phyloP scores from a whole-genome alignment of 2,329 filamentous ascomycete genomes.

The Teratosphaeria viscida region DNA sequence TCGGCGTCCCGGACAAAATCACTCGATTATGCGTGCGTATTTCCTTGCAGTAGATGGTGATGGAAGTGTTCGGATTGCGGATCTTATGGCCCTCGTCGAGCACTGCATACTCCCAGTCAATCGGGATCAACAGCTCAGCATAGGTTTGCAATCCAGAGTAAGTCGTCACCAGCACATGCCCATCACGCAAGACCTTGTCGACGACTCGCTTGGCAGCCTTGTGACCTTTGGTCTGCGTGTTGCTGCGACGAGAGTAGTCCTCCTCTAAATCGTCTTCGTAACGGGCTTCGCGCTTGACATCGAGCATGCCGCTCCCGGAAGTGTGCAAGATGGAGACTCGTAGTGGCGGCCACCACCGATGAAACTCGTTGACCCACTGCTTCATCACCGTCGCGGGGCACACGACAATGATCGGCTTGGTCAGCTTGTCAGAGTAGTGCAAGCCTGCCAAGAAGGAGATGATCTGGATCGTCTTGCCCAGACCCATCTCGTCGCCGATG shows the following conservation, averaged over 20 bases:
- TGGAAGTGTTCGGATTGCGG: conserved; percentile 86
- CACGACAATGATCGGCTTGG: conserved; percentile 79
- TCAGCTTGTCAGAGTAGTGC: conserved; percentile 80
- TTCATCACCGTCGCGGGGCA: conserved; percentile 89
- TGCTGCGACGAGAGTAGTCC: conserved; percentile 28
- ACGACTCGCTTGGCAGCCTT: conserved; percentile 71
- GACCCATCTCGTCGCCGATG: conserved; percentile 93
- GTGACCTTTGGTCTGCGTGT: conserved; percentile 43
- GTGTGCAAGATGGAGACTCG: conserved; percentile 91
- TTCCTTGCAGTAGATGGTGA: conserved; percentile 93
- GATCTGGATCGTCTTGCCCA: conserved; percentile 85
- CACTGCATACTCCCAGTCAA: conserved; percentile 87
- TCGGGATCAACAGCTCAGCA: conserved; percentile 65
- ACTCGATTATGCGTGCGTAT: conserved; percentile 79
- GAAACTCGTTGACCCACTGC: conserved; percentile 98
- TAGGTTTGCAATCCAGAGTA: conserved; percentile 96
- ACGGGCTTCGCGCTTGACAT: conserved; percentile 51
- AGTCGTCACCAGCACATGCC: conserved; percentile 89
- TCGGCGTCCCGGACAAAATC: conserved; percentile 90
- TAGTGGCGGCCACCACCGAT: conserved; percentile 98
- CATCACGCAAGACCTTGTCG: conserved; percentile 67
- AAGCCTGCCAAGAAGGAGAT: conserved; percentile 80
- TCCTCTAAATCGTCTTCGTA: conserved; percentile 54
- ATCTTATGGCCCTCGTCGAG: conserved; percentile 98
- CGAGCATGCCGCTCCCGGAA: conserved; percentile 92